Evolutionary conservation across 2,329 filamentous ascomycete genomes (phyloP).

Genomic region (Penicillium sp.): DNA sequence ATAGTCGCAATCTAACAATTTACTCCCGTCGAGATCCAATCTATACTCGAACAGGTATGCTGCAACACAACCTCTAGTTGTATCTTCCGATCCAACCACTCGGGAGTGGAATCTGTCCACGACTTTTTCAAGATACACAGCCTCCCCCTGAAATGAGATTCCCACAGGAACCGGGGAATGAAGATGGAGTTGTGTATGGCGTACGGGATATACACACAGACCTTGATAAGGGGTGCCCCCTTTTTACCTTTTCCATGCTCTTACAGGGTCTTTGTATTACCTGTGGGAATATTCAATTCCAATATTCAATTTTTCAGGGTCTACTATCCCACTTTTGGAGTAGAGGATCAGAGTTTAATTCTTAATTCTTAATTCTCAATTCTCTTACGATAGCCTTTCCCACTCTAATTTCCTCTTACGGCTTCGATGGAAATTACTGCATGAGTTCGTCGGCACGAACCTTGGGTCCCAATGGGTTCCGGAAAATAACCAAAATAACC

Average conservation of each 20-base stretch:
- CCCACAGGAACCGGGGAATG: conserved; percentile 19
- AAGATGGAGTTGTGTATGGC: conserved; percentile 1
- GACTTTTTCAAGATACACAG: conserved; percentile 16
- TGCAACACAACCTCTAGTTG: neutral
- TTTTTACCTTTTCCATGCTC: conserved; percentile 6
- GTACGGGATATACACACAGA: conserved; percentile 13
- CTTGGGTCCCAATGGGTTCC: neutral
- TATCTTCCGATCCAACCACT: neutral
- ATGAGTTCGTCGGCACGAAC: neutral
- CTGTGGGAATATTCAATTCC: neutral
- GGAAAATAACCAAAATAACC: neutral
- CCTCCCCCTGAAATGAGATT: conserved; percentile 27
- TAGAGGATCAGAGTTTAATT: conserved; percentile 18
- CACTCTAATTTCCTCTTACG: neutral
- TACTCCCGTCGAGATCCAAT: neutral
- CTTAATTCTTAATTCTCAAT: neutral
- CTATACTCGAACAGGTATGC: neutral
- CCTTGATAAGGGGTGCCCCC: conserved; percentile 17
- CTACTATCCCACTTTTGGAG: conserved; percentile 10
- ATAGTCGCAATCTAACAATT: neutral
- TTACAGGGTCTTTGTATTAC: conserved; percentile 6
- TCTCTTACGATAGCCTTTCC: neutral
- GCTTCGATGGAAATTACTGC: neutral
- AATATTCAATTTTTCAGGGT: conserved; percentile 16
- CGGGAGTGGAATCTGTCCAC: conserved; percentile 5